Percentiles rank a stretch among this genome's conserved stretches.
Evolutionary conservation across 2,329 filamentous ascomycete genomes (phyloP).

Genomic region (Aspergillus ustus): DNA sequence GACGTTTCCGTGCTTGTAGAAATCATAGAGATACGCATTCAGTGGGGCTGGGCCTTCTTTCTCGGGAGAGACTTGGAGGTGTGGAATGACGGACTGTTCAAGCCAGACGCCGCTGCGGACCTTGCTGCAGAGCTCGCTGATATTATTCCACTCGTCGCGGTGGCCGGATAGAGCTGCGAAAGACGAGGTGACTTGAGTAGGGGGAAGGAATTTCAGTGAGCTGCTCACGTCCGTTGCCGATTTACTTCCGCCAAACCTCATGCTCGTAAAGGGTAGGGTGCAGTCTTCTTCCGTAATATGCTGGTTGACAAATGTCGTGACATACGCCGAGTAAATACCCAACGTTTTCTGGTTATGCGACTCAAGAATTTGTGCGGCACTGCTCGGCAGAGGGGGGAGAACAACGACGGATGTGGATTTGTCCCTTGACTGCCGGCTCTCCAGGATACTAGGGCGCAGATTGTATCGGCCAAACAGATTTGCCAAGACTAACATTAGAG

Average conservation of each 20-base stretch:
- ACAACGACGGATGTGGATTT: slow-evolving; percentile 67
- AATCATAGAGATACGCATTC: slow-evolving; percentile 66
- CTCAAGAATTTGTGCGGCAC: slow-evolving; percentile 61
- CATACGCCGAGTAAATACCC: slow-evolving; percentile 69
- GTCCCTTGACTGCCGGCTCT: slow-evolving; percentile 50
- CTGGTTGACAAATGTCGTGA: slow-evolving; percentile 69
- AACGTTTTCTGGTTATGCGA: slow-evolving; percentile 70
- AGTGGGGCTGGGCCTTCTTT: slow-evolving; percentile 50
- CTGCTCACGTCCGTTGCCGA: slow-evolving; percentile 9
- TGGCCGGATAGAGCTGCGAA: slow-evolving; percentile 75
- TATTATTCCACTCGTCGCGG: slow-evolving; percentile 65
- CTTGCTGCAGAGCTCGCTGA: slow-evolving; percentile 70
- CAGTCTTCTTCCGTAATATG: slow-evolving; percentile 61
- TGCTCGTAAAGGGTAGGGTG: slow-evolving; percentile 62
- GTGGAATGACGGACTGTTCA: slow-evolving; percentile 73
- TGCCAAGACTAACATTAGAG: slow-evolving; percentile 69
- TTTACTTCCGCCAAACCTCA: slow-evolving; percentile 44
- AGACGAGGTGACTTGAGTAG: slow-evolving; percentile 60
- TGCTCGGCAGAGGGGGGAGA: slow-evolving; percentile 65
- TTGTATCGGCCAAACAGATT: slow-evolving; percentile 68
- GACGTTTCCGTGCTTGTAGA: slow-evolving; percentile 74
- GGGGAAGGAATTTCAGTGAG: background rate
- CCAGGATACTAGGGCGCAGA: slow-evolving; percentile 51
- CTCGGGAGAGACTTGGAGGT: slow-evolving; percentile 65
- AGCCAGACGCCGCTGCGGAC: slow-evolving; percentile 72